These are phyloP conservation scores for Aureoboletus auriporus DNA, from an alignment of 768 basidiomycete genomes.

Conservation along the genomic window DNA sequence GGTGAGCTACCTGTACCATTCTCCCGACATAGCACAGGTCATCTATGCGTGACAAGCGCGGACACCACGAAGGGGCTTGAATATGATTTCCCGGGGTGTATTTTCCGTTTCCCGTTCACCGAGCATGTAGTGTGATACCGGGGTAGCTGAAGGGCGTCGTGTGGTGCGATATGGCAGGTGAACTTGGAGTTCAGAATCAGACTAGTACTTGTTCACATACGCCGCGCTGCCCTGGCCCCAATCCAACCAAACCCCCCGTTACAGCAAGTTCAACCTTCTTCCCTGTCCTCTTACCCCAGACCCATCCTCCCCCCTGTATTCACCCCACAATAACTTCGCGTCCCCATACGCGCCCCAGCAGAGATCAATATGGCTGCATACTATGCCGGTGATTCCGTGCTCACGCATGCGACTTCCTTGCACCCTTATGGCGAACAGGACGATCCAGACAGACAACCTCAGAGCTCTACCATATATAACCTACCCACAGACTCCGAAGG, in stretches of 20 bases:
- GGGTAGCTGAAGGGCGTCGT: neutral
- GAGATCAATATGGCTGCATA: conserved; percentile 28
- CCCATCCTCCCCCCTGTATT: conserved; percentile 1
- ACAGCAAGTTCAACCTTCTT: conserved; percentile 11
- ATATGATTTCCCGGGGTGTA: neutral
- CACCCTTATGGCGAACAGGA: conserved; percentile 28
- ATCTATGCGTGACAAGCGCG: neutral
- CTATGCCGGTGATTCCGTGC: conserved; percentile 24
- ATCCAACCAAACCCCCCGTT: conserved; percentile 13
- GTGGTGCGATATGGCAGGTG: conserved; percentile 15
- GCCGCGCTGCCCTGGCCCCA: conserved; percentile 23
- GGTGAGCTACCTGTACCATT: too few species aligned
- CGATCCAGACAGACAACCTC: conserved; percentile 21
- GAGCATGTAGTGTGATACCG: neutral
- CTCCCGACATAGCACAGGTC: too few species aligned
- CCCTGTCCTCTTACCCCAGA: conserved; percentile 1
- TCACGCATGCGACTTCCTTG: conserved; percentile 31
- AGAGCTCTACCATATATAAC: conserved; percentile 28
- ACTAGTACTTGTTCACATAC: conserved; percentile 19
- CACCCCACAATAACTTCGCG: conserved; percentile 4
- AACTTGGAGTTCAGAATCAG: conserved; percentile 6
- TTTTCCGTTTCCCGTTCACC: neutral
- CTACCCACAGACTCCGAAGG: conserved; percentile 32
- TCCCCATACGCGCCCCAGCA: conserved; percentile 9
- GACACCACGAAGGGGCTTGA: neutral